Evolutionary conservation across 1,284 basidiomycete genomes (phyloP).

Genomic region (Tilletia indica): DNA sequence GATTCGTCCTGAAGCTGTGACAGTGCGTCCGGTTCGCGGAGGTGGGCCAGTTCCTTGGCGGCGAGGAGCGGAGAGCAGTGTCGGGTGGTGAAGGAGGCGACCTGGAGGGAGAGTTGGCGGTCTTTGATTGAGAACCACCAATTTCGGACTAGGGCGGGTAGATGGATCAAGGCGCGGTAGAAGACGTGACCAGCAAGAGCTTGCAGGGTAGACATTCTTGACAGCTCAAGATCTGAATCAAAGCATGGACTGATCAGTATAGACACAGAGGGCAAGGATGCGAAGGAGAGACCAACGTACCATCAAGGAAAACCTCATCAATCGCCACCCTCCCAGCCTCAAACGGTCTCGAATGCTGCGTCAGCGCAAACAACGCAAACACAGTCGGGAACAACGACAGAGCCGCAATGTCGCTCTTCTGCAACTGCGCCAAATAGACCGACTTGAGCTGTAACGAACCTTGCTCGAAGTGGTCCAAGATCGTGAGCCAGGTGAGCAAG

Average conservation of each 20-base stretch:
- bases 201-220: slow-evolving; percentile 59
- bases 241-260: background rate
- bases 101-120: slow-evolving; percentile 73
- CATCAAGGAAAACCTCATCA: slow-evolving; percentile 77
- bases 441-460: slow-evolving; percentile 80
- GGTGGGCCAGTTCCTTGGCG: slow-evolving; percentile 72
- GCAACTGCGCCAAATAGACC: slow-evolving; percentile 80
- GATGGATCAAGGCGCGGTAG: slow-evolving; percentile 48
- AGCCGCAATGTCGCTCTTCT: slow-evolving; percentile 68
- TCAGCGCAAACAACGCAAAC: slow-evolving; percentile 64
- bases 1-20: slow-evolving; percentile 76
- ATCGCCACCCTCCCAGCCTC: slow-evolving; percentile 79
- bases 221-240: slow-evolving; percentile 27
- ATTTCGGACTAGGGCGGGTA: slow-evolving; percentile 59
- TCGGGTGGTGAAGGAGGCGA: slow-evolving; percentile 77
- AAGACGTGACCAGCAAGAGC: slow-evolving; percentile 84
- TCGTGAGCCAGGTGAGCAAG: slow-evolving; percentile 84
- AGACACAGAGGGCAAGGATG: background rate
- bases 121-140: slow-evolving; percentile 89
- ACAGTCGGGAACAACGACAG: slow-evolving; percentile 71
- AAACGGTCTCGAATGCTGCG: slow-evolving; percentile 61
- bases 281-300: slow-evolving; percentile 60
- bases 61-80: slow-evolving; percentile 90
- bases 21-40: slow-evolving; percentile 68
- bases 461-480: slow-evolving; percentile 81